Conservation (phyloP, 2,329 filamentous ascomycete genomes). For the Raffaelea albimanens region DNA sequence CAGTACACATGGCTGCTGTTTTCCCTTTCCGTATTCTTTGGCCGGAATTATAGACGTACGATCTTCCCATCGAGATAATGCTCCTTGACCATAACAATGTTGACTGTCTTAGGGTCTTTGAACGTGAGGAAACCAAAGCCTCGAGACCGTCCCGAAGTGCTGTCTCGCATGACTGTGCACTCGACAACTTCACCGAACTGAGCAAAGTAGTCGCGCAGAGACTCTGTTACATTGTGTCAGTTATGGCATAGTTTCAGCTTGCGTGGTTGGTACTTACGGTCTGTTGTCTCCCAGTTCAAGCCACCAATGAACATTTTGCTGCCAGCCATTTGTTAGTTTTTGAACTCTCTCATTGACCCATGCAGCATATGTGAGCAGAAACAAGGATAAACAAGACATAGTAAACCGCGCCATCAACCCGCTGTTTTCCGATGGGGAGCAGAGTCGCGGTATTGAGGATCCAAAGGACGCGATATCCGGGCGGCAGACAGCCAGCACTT, state of each 20-base stretch:
- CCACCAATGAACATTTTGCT: slow-evolving; percentile 99
- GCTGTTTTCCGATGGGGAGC: not conserved
- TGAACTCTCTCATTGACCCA: no score
- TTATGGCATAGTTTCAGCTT: not conserved
- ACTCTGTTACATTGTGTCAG: slow-evolving; percentile 50
- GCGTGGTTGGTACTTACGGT: no score
- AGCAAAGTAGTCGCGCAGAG: slow-evolving; percentile 91
- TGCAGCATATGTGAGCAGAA: slow-evolving; percentile 2
- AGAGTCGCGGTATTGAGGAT: no score
- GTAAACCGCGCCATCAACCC: not conserved
- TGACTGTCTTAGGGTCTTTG: slow-evolving; percentile 94
- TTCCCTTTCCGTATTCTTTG: not conserved
- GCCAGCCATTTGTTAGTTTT: slow-evolving; percentile 7
- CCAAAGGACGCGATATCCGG: no score
- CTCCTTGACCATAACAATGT: slow-evolving; percentile 99
- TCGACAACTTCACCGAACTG: slow-evolving; percentile 96
- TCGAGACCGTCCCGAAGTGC: slow-evolving; percentile 82
- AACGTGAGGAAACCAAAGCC: slow-evolving; percentile 98
- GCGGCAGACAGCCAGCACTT: no score
- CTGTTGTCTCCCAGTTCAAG: slow-evolving; percentile 47
- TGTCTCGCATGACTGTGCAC: slow-evolving; percentile 99
- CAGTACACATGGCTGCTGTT: not conserved
- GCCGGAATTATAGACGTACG: slow-evolving; percentile 52
- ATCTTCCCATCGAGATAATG: slow-evolving; percentile 98
- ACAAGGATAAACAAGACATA: not conserved